These are phyloP conservation scores for Colletotrichum karsti DNA, from an alignment of 2,329 filamentous ascomycete species.

Conservation along the genomic window DNA sequence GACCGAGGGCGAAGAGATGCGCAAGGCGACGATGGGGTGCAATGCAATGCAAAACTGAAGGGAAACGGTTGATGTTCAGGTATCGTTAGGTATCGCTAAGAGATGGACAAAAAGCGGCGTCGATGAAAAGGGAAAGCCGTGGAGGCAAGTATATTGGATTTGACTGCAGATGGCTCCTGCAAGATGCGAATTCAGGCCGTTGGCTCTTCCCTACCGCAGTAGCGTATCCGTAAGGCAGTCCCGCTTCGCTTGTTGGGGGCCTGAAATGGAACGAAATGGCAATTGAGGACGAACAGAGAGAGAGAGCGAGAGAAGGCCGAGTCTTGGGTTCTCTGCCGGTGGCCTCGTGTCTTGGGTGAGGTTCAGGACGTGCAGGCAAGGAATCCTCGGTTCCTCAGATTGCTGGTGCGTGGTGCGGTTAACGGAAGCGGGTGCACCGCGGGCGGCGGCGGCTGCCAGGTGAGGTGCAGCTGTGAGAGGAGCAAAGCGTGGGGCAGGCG, in stretches of 20 bases:
- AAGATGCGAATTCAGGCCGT: not conserved
- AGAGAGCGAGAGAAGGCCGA: not conserved
- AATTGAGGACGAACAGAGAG: not conserved
- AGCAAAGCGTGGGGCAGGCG: constrained; percentile 14
- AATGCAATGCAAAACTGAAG: not conserved
- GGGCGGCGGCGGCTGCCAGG: constrained; percentile 17
- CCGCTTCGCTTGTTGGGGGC: not conserved
- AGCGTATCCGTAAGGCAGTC: too few species aligned
- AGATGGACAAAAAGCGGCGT: not conserved
- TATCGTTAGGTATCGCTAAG: not conserved
- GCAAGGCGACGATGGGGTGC: not conserved
- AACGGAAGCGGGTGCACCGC: constrained; percentile 18
- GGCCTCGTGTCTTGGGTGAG: not conserved
- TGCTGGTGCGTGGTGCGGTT: constrained; percentile 2
- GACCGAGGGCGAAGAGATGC: not conserved
- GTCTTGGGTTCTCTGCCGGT: not conserved
- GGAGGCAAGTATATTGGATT: not conserved
- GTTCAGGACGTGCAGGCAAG: not conserved
- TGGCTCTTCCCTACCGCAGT: not conserved
- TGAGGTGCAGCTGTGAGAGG: constrained; percentile 1
- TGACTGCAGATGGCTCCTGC: not conserved
- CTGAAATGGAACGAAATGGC: not conserved
- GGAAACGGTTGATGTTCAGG: not conserved
- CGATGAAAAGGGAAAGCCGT: not conserved
- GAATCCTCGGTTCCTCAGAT: constrained; percentile 1